phyloP scores from a whole-genome alignment of 495 filamentous ascomycete genomes.

The Daldinia concentrica region DNA sequence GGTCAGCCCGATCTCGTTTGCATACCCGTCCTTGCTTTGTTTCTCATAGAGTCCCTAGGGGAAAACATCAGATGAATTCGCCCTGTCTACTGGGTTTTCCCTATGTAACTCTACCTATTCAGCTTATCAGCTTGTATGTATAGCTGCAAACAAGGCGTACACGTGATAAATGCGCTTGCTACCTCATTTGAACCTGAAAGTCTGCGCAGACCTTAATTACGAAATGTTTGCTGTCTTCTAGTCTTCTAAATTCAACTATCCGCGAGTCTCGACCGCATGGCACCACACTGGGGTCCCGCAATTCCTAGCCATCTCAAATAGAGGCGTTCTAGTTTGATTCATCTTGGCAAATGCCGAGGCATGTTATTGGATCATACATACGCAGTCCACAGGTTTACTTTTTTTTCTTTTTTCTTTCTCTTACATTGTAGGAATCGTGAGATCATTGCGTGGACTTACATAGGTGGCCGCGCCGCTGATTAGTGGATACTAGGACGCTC shows the following conservation, averaged over 20 bases:
- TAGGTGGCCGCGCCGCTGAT: constrained; percentile 9
- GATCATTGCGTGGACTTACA: constrained; percentile 2
- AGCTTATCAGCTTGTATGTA: not conserved
- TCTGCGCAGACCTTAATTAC: not conserved
- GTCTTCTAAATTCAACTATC: not conserved
- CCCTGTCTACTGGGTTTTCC: not conserved
- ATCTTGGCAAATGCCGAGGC: not conserved
- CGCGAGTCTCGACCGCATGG: not conserved
- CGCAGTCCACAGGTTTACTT: not conserved
- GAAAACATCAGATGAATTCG: constrained; percentile 35
- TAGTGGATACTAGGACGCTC: constrained; percentile 7
- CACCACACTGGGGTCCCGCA: not conserved
- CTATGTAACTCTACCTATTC: not conserved
- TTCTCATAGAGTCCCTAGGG: constrained; percentile 2
- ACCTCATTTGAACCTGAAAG: not conserved
- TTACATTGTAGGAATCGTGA: not conserved
- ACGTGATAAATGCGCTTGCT: not conserved
- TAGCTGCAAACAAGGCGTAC: not conserved
- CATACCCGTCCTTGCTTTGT: constrained; percentile 7
- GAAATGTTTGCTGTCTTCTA: not conserved
- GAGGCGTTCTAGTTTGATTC: constrained; percentile 1
- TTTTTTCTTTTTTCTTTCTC: not conserved
- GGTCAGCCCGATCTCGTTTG: constrained; percentile 30
- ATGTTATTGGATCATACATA: not conserved
- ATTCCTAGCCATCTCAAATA: not conserved